phyloP scores from a whole-genome alignment of 345 rosid genomes.

The Cardamine chenopodiifolia region DNA sequence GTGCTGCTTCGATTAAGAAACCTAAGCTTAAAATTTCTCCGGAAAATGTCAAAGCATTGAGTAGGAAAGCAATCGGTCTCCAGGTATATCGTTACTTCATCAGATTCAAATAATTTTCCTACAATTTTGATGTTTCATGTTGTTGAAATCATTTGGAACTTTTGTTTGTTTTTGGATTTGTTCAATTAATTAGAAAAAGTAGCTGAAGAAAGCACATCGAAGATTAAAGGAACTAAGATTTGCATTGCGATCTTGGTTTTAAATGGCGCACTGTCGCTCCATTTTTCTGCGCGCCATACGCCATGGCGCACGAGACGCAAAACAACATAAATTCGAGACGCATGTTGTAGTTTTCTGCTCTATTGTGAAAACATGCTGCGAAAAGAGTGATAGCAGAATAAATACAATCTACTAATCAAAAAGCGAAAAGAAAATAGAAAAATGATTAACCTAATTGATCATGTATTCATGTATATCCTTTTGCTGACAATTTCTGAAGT shows the following conservation, averaged over 20 bases:
- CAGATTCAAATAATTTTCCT: neutral
- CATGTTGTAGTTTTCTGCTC: too few species aligned
- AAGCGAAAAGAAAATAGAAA: too few species aligned
- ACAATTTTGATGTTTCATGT: neutral
- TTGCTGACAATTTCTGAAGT: slow-evolving; percentile 76
- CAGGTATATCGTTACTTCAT: slow-evolving; percentile 51
- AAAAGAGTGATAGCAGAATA: too few species aligned
- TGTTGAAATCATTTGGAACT: neutral
- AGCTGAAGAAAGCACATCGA: slow-evolving; percentile 36
- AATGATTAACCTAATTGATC: slow-evolving; percentile 51
- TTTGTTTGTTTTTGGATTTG: neutral
- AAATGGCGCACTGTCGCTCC: too few species aligned
- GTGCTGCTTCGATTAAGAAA: neutral
- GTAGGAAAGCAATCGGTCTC: slow-evolving; percentile 55
- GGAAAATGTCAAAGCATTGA: slow-evolving; percentile 64
- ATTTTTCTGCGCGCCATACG: too few species aligned
- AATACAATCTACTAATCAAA: too few species aligned
- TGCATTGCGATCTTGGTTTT: too few species aligned
- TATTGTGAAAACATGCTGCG: too few species aligned
- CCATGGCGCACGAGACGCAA: too few species aligned
- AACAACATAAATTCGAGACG: too few species aligned
- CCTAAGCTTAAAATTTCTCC: slow-evolving; percentile 53
- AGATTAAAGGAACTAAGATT: slow-evolving; percentile 41
- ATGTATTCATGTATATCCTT: slow-evolving; percentile 98
- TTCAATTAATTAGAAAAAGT: slow-evolving; percentile 43